phyloP scores from a whole-genome alignment of 306 rosid species.

The Lathyrus tuberosus region DNA sequence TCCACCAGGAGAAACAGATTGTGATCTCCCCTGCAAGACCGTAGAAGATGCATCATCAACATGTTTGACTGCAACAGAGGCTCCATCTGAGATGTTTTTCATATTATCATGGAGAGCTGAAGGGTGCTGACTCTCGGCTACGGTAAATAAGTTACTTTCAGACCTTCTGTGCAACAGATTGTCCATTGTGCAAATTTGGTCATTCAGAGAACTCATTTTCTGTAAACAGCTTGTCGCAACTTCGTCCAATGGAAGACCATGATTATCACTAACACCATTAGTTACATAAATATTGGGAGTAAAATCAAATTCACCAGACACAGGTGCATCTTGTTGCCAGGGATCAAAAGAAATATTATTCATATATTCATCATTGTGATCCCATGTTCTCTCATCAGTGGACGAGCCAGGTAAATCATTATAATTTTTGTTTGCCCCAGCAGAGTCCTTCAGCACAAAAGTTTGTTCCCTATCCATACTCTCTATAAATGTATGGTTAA shows the following conservation, averaged over 20 bases:
- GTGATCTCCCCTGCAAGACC: constrained; percentile 37
- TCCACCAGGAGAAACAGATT: constrained; percentile 39
- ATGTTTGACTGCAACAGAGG: constrained; percentile 39
- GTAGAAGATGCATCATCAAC: constrained; percentile 39
- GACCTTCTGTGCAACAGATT: constrained; percentile 32
- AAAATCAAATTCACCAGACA: constrained; percentile 39
- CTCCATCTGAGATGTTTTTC: constrained; percentile 39
- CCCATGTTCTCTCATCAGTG: constrained; percentile 37
- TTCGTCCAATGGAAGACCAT: constrained; percentile 39
- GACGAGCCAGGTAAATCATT: constrained; percentile 41
- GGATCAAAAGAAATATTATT: constrained; percentile 39
- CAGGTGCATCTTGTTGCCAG: constrained; percentile 42
- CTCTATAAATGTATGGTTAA: constrained; percentile 18
- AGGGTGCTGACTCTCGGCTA: constrained; percentile 38
- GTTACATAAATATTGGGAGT: constrained; percentile 37
- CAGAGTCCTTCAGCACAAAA: constrained; percentile 42
- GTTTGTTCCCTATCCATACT: constrained; percentile 32
- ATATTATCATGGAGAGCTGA: constrained; percentile 34
- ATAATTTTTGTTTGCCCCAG: constrained; percentile 35
- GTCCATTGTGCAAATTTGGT: constrained; percentile 38
- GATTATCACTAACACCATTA: constrained; percentile 39
- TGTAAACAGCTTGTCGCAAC: constrained; percentile 37
- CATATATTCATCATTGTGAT: constrained; percentile 34
- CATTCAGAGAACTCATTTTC: constrained; percentile 40
- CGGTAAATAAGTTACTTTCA: constrained; percentile 26